Conservation (phyloP, 1,139 yeast genomes). For the Sugiyamaella xylanicola region DNA sequence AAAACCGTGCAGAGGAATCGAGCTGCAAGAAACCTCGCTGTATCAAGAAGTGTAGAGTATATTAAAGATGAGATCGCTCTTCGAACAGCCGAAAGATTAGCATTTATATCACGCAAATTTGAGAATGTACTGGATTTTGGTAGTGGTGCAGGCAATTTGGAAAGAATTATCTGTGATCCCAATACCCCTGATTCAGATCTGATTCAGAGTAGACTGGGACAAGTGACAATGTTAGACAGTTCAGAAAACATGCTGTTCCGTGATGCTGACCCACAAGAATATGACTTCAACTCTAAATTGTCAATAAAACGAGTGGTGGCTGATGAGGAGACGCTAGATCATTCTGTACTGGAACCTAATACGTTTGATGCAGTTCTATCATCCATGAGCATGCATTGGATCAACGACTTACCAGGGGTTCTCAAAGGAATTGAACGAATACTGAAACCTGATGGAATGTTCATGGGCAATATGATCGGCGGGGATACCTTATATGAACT, state of each 20-base stretch:
- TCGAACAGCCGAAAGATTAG: slow-evolving; percentile 72
- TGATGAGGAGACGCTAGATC: slow-evolving; percentile 60
- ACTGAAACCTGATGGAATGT: slow-evolving; percentile 78
- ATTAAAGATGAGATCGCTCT: slow-evolving; percentile 72
- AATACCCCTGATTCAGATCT: slow-evolving; percentile 51
- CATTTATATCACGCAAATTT: slow-evolving; percentile 70
- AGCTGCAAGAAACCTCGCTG: slow-evolving; percentile 49
- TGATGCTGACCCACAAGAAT: slow-evolving; percentile 45
- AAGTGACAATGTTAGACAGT: slow-evolving; percentile 70
- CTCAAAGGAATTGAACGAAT: slow-evolving; percentile 60
- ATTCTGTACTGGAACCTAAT: slow-evolving; percentile 33
- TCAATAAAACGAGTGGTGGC: slow-evolving; percentile 53
- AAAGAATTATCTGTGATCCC: slow-evolving; percentile 42
- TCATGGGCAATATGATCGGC: slow-evolving; percentile 81
- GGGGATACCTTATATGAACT: slow-evolving; percentile 83
- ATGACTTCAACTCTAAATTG: slow-evolving; percentile 48
- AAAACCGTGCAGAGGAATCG: slow-evolving; percentile 63
- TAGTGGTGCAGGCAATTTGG: slow-evolving; percentile 67
- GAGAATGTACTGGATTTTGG: slow-evolving; percentile 70
- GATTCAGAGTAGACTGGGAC: slow-evolving; percentile 56
- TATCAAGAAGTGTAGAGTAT: slow-evolving; percentile 68
- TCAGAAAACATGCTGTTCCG: slow-evolving; percentile 56
- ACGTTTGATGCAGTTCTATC: slow-evolving; percentile 73
- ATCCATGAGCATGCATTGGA: slow-evolving; percentile 80
- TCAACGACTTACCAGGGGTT: slow-evolving; percentile 73